These are phyloP conservation scores for Metschnikowia corniflorae DNA, from an alignment of 805 yeast species.

Conservation along the genomic window DNA sequence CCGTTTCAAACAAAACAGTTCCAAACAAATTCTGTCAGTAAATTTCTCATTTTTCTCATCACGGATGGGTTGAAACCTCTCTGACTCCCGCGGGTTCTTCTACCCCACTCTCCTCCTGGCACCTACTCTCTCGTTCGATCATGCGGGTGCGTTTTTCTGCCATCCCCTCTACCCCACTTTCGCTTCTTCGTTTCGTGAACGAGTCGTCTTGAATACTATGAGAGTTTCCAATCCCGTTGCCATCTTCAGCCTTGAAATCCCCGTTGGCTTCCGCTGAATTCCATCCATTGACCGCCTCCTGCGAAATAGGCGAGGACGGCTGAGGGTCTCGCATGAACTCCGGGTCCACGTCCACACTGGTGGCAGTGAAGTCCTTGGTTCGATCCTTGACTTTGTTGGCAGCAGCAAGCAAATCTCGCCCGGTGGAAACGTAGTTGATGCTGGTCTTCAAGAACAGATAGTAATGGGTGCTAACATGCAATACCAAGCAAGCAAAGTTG, in stretches of 20 bases:
- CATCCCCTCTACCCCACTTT: no score
- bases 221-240: no score
- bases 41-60: no score
- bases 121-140: neutral
- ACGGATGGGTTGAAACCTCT: no score
- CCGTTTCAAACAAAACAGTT: no score
- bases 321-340: slow-evolving; percentile 4
- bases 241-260: no score
- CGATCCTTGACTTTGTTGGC: slow-evolving; percentile 8
- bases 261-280: no score
- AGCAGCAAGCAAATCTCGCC: slow-evolving; percentile 14
- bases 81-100: no score
- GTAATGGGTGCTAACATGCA: slow-evolving; percentile 30
- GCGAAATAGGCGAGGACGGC: slow-evolving; percentile 28
- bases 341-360: slow-evolving; percentile 20
- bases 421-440: slow-evolving; percentile 28
- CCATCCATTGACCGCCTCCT: slow-evolving; percentile 3
- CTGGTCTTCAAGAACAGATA: slow-evolving; percentile 21
- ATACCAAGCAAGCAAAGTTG: slow-evolving; percentile 29
- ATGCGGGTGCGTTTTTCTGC: neutral
- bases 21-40: no score
- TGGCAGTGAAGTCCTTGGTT: slow-evolving; percentile 13
- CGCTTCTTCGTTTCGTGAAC: no score
- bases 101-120: no score
- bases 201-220: no score